Percentiles rank a stretch among this genome's conserved stretches.
phyloP scores from a whole-genome alignment of 2,329 filamentous ascomycete genomes.

The Neopestalotiopsis rosae region DNA sequence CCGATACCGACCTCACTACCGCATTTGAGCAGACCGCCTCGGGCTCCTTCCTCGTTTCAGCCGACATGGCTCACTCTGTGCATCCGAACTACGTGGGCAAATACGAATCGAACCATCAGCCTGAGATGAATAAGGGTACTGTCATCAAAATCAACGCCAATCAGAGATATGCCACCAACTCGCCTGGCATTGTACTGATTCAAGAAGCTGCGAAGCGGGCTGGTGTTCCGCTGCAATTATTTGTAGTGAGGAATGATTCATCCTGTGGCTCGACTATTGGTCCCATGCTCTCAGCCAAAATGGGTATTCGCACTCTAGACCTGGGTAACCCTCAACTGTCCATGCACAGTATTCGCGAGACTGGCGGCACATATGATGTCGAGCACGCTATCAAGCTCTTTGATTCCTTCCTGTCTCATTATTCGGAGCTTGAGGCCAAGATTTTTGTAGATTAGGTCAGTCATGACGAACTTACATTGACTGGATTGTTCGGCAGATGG shows the following conservation, averaged over 20 bases:
- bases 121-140: constrained; percentile 87
- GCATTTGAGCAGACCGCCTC: constrained; percentile 93
- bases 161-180: constrained; percentile 94
- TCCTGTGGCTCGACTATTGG: constrained; percentile 96
- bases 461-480: not conserved
- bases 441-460: constrained; percentile 76
- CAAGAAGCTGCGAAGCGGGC: constrained; percentile 81
- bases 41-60: constrained; percentile 90
- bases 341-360: constrained; percentile 98
- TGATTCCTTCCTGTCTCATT: constrained; percentile 84
- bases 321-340: constrained; percentile 92
- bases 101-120: constrained; percentile 89
- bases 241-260: constrained; percentile 95
- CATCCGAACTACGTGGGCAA: constrained; percentile 94
- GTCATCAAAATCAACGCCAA: constrained; percentile 99
- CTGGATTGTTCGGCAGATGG: not conserved
- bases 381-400: constrained; percentile 87
- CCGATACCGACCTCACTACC: constrained; percentile 70
- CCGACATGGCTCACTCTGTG: constrained; percentile 96
- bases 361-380: constrained; percentile 85
- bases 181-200: constrained; percentile 89
- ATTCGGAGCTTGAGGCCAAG: constrained; percentile 79
- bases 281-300: constrained; percentile 87
- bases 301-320: constrained; percentile 89
- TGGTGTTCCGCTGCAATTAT: constrained; percentile 88